Base-by-base conservation (phyloP, 1,284 basidiomycete genomes). In the Meira nashicola region DNA sequence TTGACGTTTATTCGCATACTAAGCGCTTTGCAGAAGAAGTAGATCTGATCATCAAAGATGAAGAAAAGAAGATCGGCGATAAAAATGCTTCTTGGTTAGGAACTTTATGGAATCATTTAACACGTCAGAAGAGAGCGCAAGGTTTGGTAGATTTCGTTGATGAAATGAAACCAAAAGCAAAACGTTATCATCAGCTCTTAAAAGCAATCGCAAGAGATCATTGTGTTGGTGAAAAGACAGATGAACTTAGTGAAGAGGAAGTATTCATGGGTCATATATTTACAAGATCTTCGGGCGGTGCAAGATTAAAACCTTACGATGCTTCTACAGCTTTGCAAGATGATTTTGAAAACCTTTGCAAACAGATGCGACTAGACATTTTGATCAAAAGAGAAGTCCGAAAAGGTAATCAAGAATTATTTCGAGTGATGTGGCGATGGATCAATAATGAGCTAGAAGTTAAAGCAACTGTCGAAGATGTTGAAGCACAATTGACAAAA, bases 181-280 rank as follows among this genome's bases (percentile, higher is more conserved):
- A 8, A 4, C 28, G 28, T 8, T 53, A 53, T 25, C 38, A 53
- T 15, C 11, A n/a, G 2, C 19, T 17, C 5, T 25, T 53, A 15
- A 14, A 3, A 14, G 46, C 25, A 12, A 48, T 48, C 7, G 46
- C 46, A 25, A n/a, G 21, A 48, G 46, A 48, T 21, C 46, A 48
- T 25, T 48, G 17, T 23, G 17, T 23, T 9, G 46, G 25, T 21
- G 17, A n/a, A 48, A 48, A 48, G 46, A 23, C 12, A 5, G 25
- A 48, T 17, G n/a, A 21, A 21, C 19, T 53, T 4, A 17, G 11
- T n/a, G 50, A 53, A 25, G 50, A 53, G 38, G 50, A 53, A 53
- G 50, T 53, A 2, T 53, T 53, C 15, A 37, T 53, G 37, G 50
- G 50, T 8, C 39, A 41, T 41, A 53, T 39, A 3, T 33, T 53